phyloP scores from a whole-genome alignment of 2,329 filamentous ascomycete genomes.

The Camptophora hylomeconis region DNA sequence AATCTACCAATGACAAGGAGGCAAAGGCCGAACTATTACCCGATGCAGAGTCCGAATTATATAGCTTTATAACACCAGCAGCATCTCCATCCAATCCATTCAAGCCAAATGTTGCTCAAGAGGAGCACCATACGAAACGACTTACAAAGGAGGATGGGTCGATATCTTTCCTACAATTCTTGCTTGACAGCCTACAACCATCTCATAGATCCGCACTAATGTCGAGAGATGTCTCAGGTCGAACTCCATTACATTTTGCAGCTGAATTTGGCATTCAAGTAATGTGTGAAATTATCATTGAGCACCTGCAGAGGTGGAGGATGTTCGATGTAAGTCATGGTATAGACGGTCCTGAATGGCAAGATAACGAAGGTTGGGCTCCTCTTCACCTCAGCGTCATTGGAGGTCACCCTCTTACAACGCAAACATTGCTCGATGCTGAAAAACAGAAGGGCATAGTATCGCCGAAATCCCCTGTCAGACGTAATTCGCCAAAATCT shows the following conservation, averaged over 20 bases:
- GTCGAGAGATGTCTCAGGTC: constrained; percentile 63
- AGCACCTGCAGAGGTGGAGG: constrained; percentile 77
- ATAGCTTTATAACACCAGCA: constrained; percentile 68
- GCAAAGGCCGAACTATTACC: constrained; percentile 39
- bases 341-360: constrained; percentile 79
- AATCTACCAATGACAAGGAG: constrained; percentile 40
- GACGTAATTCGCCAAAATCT: constrained; percentile 64
- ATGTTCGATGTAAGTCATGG: constrained; percentile 74
- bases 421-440: constrained; percentile 63
- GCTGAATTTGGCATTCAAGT: constrained; percentile 88
- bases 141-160: constrained; percentile 59
- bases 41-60: constrained; percentile 40
- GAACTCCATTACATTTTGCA: constrained; percentile 80
- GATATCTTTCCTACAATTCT: constrained; percentile 50
- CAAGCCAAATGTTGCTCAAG: constrained; percentile 50
- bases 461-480: constrained; percentile 47
- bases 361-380: constrained; percentile 81
- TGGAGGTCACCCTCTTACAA: constrained; percentile 78
- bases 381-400: constrained; percentile 87
- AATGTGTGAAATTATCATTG: constrained; percentile 78
- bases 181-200: constrained; percentile 55
- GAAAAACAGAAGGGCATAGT: constrained; percentile 55
- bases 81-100: constrained; percentile 52
- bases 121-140: constrained; percentile 48
- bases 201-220: constrained; percentile 56